Percentiles rank a stretch among this genome's conserved stretches.
Evolutionary conservation across 768 basidiomycete genomes (phyloP).

Genomic region (Tylopilus vinaceipallidus): DNA sequence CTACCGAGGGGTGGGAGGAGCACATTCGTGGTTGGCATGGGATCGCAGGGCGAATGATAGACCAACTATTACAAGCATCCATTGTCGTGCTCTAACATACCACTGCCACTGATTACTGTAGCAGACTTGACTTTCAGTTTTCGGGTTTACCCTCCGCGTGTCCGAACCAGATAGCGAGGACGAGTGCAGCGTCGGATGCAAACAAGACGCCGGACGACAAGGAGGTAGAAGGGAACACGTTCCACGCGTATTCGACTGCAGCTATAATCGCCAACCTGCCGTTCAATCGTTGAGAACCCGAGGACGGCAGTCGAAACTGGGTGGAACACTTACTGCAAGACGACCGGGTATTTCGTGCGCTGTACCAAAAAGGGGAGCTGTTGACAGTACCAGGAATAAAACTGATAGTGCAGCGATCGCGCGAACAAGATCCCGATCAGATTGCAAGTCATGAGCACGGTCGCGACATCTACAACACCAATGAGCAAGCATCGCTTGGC

Average conservation of each 20-base stretch:
- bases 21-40: constrained; percentile 81
- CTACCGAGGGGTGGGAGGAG: constrained; percentile 80
- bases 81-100: neutral
- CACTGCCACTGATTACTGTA: neutral
- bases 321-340: constrained; percentile 52
- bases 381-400: constrained; percentile 96
- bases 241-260: constrained; percentile 84
- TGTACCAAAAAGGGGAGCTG: constrained; percentile 83
- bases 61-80: neutral
- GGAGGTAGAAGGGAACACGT: constrained; percentile 77
- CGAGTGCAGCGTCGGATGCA: constrained; percentile 47
- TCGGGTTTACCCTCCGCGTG: constrained; percentile 38
- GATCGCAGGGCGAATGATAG: constrained; percentile 29
- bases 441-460: constrained; percentile 87
- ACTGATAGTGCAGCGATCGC: constrained; percentile 95
- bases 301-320: neutral
- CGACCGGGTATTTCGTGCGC: constrained; percentile 63
- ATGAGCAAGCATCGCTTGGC: constrained; percentile 14
- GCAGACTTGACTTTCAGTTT: neutral
- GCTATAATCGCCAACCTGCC: constrained; percentile 57
- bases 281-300: neutral
- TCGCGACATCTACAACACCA: constrained; percentile 61
- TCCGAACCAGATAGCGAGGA: constrained; percentile 56
- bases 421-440: constrained; percentile 90
- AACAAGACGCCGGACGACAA: constrained; percentile 60